Evolutionary conservation across 208 protist species (phyloP).

Genomic region (Leishmania gerbilli): DNA sequence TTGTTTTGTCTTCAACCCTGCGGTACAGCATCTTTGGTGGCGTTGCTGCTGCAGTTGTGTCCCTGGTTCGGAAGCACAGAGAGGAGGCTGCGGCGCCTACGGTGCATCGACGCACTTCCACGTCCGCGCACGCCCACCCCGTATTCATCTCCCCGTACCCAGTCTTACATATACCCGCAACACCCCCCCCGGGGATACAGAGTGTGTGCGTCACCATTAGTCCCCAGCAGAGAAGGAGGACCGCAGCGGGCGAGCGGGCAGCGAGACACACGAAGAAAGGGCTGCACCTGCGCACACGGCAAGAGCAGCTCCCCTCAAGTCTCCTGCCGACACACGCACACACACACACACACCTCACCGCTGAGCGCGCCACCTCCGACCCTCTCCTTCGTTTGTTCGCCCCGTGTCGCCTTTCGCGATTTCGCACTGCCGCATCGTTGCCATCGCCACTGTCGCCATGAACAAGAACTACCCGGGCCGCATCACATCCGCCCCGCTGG

Average conservation of each 20-base stretch:
- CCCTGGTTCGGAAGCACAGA: not conserved
- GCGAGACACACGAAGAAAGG: not conserved
- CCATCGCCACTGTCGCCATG: slow-evolving; percentile 4
- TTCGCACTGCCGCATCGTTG: not conserved
- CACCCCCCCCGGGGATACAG: not conserved
- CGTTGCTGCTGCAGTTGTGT: not conserved
- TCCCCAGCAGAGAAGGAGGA: not conserved
- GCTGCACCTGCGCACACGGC: not conserved
- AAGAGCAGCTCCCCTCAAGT: not conserved
- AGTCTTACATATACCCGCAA: not conserved
- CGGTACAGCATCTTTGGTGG: not conserved
- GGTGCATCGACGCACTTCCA: not conserved
- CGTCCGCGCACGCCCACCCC: not conserved
- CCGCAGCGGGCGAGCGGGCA: not conserved
- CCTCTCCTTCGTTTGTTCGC: not conserved
- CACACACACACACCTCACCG: not conserved
- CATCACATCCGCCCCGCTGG: slow-evolving; percentile 23
- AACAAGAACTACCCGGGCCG: slow-evolving; percentile 19
- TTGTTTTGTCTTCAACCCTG: too few relatives aligned
- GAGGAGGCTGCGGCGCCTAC: not conserved
- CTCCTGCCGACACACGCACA: not conserved
- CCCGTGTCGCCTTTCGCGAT: not conserved
- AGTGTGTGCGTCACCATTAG: not conserved
- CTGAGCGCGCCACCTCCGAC: not conserved
- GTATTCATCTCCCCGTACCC: not conserved